These are phyloP conservation scores for Tetrapisispora fleetii DNA, from an alignment of 805 yeast genomes.

Conservation along the genomic window DNA sequence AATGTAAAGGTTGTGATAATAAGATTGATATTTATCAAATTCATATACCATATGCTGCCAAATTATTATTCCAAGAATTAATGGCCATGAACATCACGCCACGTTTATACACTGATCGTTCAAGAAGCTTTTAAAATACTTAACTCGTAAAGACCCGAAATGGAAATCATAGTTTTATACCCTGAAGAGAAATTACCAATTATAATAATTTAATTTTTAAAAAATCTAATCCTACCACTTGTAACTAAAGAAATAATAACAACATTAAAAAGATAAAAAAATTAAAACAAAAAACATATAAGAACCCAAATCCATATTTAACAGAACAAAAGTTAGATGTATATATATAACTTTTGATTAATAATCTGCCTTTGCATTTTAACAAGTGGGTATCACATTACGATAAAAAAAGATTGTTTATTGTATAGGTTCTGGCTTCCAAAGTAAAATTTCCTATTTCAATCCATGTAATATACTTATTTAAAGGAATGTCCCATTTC, in stretches of 20 bases:
- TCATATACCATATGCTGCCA: constrained; percentile 97
- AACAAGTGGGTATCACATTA: neutral
- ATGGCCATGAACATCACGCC: constrained; percentile 99
- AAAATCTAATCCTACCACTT: neutral
- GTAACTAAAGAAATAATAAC: neutral
- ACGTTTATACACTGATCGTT: constrained; percentile 88
- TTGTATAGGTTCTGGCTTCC: neutral
- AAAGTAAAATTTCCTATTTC: neutral
- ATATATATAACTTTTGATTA: neutral
- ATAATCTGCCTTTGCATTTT: neutral
- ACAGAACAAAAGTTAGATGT: neutral
- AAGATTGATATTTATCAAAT: constrained; percentile 97
- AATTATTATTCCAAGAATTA: constrained; percentile 93
- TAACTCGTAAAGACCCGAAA: neutral
- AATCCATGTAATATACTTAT: constrained; percentile 2
- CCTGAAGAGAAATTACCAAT: neutral
- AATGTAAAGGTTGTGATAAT: constrained; percentile 96
- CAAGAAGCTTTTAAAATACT: constrained; percentile 30
- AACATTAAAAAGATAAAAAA: neutral
- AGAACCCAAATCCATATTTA: neutral
- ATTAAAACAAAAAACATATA: neutral
- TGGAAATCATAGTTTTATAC: neutral
- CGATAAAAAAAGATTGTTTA: neutral
- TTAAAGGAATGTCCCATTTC: neutral
- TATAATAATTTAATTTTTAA: neutral